These are phyloP conservation scores for Skeletonema tropicum DNA, from an alignment of 108 stramenopile genomes.

Conservation along the genomic window DNA sequence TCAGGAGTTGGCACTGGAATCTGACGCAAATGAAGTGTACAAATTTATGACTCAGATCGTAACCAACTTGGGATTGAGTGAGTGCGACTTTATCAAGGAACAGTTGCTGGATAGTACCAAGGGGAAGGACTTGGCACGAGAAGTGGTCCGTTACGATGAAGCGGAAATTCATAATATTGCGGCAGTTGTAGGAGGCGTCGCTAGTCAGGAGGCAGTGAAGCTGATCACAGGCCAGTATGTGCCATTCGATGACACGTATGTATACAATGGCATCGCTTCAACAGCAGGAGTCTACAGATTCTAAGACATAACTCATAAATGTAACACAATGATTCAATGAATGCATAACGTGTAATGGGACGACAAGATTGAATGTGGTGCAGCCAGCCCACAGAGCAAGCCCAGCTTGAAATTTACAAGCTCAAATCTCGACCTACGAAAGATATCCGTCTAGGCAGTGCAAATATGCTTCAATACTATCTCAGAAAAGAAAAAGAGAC, in stretches of 20 bases:
- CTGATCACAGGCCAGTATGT: slow-evolving; percentile 93
- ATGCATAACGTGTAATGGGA: too few species aligned
- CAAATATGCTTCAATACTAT: too few species aligned
- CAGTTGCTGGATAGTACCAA: slow-evolving; percentile 25
- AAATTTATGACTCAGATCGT: slow-evolving; percentile 52
- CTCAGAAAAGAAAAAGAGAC: too few species aligned
- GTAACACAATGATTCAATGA: neutral
- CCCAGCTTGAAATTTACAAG: too few species aligned
- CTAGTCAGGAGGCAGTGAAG: slow-evolving; percentile 96
- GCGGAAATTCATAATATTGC: slow-evolving; percentile 91
- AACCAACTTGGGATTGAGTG: slow-evolving; percentile 49
- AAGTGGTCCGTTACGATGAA: slow-evolving; percentile 86
- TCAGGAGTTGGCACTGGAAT: slow-evolving; percentile 51
- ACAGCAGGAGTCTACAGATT: slow-evolving; percentile 83
- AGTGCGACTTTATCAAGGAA: slow-evolving; percentile 52
- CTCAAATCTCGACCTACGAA: too few species aligned
- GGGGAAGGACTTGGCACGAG: slow-evolving; percentile 61
- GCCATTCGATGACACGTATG: slow-evolving; percentile 88
- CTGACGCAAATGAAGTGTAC: slow-evolving; percentile 63
- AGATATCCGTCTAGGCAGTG: too few species aligned
- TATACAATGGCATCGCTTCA: slow-evolving; percentile 96
- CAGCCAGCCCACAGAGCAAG: too few species aligned
- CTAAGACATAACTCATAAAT: slow-evolving; percentile 37
- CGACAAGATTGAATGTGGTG: too few species aligned
- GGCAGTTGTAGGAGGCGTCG: slow-evolving; percentile 90